Evolutionary conservation across 1,284 basidiomycete species (phyloP).

Genomic region (Porodaedalea pini): DNA sequence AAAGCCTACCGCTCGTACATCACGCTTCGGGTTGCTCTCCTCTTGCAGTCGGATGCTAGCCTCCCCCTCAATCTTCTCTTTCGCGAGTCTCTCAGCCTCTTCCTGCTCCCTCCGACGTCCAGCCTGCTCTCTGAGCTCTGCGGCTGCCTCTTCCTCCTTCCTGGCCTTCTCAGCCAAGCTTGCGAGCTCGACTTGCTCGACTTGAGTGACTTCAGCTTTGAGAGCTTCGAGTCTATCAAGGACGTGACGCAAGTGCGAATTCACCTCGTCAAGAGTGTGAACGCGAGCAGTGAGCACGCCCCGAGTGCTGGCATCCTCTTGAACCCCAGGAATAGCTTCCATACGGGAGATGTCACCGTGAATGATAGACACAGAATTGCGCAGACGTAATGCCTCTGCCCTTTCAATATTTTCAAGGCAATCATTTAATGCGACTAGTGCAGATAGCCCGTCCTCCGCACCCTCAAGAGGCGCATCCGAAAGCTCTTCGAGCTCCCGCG

Average conservation of each 20-base stretch:
- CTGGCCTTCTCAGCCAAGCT: slow-evolving; percentile 48
- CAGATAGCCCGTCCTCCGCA: not conserved
- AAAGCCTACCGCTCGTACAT: slow-evolving; percentile 11
- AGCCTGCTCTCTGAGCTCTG: slow-evolving; percentile 20
- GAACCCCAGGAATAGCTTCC: slow-evolving; percentile 12
- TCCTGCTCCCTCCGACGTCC: slow-evolving; percentile 18
- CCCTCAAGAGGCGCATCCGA: not conserved
- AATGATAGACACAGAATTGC: not conserved
- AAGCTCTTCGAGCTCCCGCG: slow-evolving; percentile 4
- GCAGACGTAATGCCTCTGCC: not conserved
- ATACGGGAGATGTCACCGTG: slow-evolving; percentile 12
- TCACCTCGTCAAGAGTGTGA: slow-evolving; percentile 11
- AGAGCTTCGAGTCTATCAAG: slow-evolving; percentile 2
- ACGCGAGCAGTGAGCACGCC: slow-evolving; percentile 1
- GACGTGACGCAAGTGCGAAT: slow-evolving; percentile 6
- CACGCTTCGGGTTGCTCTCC: slow-evolving; percentile 21
- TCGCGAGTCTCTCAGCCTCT: slow-evolving; percentile 21
- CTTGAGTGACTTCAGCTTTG: not conserved
- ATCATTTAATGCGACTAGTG: not conserved
- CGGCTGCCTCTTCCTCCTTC: slow-evolving; percentile 38
- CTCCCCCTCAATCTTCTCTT: slow-evolving; percentile 23
- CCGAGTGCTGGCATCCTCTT: slow-evolving; percentile 12
- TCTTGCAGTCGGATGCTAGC: slow-evolving; percentile 23
- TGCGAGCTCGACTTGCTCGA: slow-evolving; percentile 13
- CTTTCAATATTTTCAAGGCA: not conserved